phyloP scores from a whole-genome alignment of 2,329 filamentous ascomycete species.

The Fusarium coicis region DNA sequence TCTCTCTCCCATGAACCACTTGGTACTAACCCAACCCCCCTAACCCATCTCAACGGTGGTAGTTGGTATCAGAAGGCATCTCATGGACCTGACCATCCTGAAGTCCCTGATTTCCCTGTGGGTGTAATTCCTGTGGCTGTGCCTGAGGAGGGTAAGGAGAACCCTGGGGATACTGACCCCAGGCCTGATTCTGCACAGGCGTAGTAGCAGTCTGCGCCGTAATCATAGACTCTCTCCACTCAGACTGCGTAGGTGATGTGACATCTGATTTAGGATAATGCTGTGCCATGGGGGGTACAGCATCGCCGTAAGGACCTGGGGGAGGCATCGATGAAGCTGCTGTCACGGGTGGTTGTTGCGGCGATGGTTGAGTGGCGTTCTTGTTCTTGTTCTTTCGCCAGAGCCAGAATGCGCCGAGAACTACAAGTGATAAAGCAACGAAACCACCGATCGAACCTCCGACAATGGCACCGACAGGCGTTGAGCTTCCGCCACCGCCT shows the following conservation, averaged over 20 bases:
- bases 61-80: not conserved
- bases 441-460: constrained; percentile 25
- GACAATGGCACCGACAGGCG: constrained; percentile 23
- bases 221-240: constrained; percentile 19
- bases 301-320: not conserved
- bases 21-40: too few relatives aligned
- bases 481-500: not conserved
- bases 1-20: not conserved
- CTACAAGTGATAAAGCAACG: not conserved
- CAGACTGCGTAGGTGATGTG: constrained; percentile 3
- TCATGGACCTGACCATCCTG: not conserved
- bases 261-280: constrained; percentile 7
- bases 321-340: not conserved
- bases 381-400: constrained; percentile 14
- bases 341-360: not conserved
- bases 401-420: constrained; percentile 16
- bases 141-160: not conserved
- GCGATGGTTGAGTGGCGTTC: not conserved
- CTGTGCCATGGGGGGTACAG: constrained; percentile 1
- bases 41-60: not conserved
- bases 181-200: constrained; percentile 11
- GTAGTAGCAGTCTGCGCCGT: constrained; percentile 1
- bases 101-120: not conserved
- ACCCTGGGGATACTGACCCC: constrained; percentile 6
- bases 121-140: not conserved